Base-by-base conservation (phyloP, 768 basidiomycete species). In the Tylopilus plumbeoviolaceoides region DNA sequence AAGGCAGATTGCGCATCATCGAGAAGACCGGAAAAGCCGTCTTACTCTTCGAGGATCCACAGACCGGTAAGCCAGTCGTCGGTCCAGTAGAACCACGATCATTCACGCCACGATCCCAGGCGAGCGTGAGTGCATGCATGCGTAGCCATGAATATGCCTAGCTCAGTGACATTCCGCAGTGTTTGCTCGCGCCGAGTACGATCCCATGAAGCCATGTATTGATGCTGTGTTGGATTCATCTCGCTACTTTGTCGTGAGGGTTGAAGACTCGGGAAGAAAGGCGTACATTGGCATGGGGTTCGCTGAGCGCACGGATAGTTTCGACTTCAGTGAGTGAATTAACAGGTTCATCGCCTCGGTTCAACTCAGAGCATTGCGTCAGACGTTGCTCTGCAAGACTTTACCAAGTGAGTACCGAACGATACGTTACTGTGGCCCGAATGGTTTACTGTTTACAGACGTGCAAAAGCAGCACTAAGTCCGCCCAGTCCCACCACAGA, bases 281-380 rank as follows among this genome's bases (percentile, higher is more conserved):
- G 94, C 95, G 2, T 94, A 91, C 63, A 91, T 98, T 52, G 94
- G 94, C 6, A 86, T 97, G 80, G 94, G 94, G 15, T 98, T 94
- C 67, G 79, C 80, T 20, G 93, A 95, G 65, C 80, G 92, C 21
- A 79, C 89, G 8, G 91, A 93, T 60, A 89, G 90, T 58, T 94
- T 94, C 68, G 92, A 93, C 69, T 93, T 93, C 72, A 91, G 93
- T 94, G 59, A 70, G 91, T 70, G 11, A 35, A 36, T 51, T 25
- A 28, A 10, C 9, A 3, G 23, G 23, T 23, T 40, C 49, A 36
- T 47, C 41, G 36, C 35, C 25, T 23, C 42, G 21, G 49, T 28
- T 30, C 1, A 38, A 47, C 55, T 60, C 33, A 63, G 51, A 20
- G 20, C 17, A 42, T 49, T 20, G 51, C 46, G 21, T 43, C 51